Percentiles rank a stretch among this genome's conserved stretches.
Conservation (phyloP, 768 basidiomycete genomes). For the Mycena belliarum region DNA sequence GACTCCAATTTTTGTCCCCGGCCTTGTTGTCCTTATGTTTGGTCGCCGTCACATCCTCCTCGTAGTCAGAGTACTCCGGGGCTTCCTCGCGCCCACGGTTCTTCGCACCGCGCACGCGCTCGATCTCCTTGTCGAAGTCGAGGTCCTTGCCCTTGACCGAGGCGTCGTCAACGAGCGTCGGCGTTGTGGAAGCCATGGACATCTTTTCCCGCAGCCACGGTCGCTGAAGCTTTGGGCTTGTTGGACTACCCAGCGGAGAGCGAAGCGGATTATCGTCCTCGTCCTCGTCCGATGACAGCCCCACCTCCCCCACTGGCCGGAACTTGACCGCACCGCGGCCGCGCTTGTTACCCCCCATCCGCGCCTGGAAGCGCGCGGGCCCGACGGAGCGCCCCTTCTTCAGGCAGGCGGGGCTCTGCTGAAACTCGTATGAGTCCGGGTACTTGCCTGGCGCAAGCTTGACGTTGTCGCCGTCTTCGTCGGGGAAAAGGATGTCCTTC, state of each 20-base stretch:
- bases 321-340: conserved; percentile 32
- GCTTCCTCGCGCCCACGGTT: conserved; percentile 22
- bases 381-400: conserved; percentile 25
- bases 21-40: conserved; percentile 15
- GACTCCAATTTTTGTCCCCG: conserved; percentile 44
- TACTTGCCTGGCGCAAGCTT: conserved; percentile 11
- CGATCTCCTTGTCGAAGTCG: conserved; percentile 45
- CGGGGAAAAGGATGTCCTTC: conserved; percentile 31
- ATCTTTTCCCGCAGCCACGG: conserved; percentile 28
- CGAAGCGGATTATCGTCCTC: conserved; percentile 26
- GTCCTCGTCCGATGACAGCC: conserved; percentile 28
- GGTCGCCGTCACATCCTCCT: conserved; percentile 46
- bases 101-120: conserved; percentile 35
- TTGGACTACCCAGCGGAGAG: conserved; percentile 17
- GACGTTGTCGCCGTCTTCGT: conserved; percentile 25
- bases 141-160: conserved; percentile 23
- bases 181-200: conserved; percentile 24
- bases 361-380: conserved; percentile 20
- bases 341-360: conserved; percentile 21
- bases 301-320: conserved; percentile 22
- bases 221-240: conserved; percentile 9
- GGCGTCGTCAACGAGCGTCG: conserved; percentile 25
- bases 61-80: conserved; percentile 49
- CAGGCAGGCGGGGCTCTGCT: conserved; percentile 22
- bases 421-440: conserved; percentile 26